Evolutionary conservation across 225 moss, liverwort and hornwort genomes (phyloP).

Genomic region (Thuidium tamariscinum): DNA sequence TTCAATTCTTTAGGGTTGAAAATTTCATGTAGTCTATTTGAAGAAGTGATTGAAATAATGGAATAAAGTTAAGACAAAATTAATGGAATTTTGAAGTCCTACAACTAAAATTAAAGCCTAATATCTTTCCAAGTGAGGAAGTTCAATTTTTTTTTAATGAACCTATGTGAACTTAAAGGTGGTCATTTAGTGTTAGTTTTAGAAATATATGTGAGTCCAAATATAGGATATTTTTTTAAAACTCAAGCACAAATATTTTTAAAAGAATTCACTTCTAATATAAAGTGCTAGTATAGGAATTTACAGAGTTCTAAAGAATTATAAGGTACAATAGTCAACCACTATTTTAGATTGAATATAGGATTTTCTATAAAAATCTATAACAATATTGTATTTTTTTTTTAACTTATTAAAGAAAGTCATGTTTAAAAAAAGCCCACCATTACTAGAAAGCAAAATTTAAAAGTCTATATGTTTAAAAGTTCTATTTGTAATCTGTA

Average conservation of each 20-base stretch:
- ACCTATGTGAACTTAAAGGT: too few relatives aligned
- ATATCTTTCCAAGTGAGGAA: too few relatives aligned
- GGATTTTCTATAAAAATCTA: background rate
- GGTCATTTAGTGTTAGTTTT: too few relatives aligned
- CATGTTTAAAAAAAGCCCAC: background rate
- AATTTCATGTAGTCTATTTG: too few relatives aligned
- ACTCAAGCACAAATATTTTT: fast-evolving
- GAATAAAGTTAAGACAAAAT: too few relatives aligned
- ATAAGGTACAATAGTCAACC: background rate
- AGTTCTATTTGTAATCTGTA: background rate
- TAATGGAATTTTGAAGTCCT: too few relatives aligned
- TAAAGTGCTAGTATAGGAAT: background rate
- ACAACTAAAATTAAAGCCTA: too few relatives aligned
- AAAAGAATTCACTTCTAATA: background rate
- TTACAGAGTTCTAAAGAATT: background rate
- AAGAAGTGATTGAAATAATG: too few relatives aligned
- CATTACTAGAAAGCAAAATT: background rate
- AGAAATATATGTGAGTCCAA: background rate
- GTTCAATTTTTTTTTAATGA: too few relatives aligned
- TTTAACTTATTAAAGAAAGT: too few relatives aligned
- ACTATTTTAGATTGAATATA: background rate
- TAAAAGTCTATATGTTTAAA: background rate
- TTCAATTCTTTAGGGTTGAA: fast-evolving
- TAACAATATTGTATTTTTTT: background rate
- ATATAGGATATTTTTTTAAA: fast-evolving